Conservation (phyloP, 441 rosid genomes). For the Populus trichocarpa region DNA sequence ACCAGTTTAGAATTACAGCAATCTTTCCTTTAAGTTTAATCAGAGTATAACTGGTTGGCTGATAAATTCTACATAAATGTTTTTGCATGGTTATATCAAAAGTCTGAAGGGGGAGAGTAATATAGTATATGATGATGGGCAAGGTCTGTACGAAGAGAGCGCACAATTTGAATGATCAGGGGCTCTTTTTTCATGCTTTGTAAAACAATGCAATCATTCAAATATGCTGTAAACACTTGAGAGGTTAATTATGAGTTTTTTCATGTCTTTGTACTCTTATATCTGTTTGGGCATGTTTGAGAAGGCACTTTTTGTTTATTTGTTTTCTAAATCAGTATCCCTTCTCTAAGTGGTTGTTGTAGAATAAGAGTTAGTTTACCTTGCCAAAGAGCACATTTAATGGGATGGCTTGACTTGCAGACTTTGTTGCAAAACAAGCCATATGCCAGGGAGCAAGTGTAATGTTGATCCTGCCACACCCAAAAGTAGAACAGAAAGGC, state of each 20-base stretch:
- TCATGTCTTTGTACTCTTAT: background rate
- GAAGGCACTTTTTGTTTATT: background rate
- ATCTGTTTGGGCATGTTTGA: background rate
- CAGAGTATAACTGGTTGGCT: background rate
- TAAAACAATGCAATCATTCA: background rate
- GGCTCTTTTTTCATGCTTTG: background rate
- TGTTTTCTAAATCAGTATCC: background rate
- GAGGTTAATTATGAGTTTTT: background rate
- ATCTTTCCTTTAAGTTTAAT: background rate
- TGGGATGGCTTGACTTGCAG: conserved; percentile 23
- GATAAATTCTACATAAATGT: background rate
- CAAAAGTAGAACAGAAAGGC: conserved; percentile 51
- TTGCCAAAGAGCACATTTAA: background rate
- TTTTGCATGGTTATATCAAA: background rate
- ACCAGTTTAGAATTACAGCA: background rate
- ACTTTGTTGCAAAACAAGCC: conserved; percentile 23
- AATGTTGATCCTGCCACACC: conserved; percentile 37
- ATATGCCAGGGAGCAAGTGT: conserved; percentile 43
- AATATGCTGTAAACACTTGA: background rate
- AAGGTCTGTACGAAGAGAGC: background rate
- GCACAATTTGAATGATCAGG: background rate
- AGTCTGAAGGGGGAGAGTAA: background rate
- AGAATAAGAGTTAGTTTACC: background rate
- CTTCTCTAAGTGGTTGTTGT: background rate
- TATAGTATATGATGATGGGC: background rate